phyloP scores from a whole-genome alignment of 495 filamentous ascomycete species.

The Talaromyces liani region DNA sequence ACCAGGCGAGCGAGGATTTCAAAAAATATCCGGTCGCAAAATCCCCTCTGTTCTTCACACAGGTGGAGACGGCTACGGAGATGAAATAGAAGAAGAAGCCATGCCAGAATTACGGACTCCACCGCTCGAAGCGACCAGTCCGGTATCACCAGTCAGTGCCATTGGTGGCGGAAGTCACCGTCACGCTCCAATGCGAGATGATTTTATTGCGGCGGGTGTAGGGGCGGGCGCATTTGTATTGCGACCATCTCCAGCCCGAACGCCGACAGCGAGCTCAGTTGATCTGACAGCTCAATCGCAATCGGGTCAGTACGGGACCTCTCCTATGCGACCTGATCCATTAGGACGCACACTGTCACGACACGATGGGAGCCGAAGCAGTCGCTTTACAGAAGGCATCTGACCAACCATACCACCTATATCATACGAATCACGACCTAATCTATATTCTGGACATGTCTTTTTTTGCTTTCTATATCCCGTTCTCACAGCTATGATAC shows the following conservation, averaged over 20 bases:
- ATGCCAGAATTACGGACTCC: slow-evolving; percentile 8
- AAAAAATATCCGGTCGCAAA: slow-evolving; percentile 63
- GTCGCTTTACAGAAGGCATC: slow-evolving; percentile 46
- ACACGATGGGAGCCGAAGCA: slow-evolving; percentile 47
- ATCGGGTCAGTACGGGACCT: slow-evolving; percentile 18
- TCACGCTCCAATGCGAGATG: not conserved
- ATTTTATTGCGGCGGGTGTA: not conserved
- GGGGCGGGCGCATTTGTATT: slow-evolving; percentile 24
- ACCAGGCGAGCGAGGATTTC: slow-evolving; percentile 42
- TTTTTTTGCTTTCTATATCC: not conserved
- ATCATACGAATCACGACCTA: slow-evolving; percentile 3
- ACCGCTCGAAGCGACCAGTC: slow-evolving; percentile 5
- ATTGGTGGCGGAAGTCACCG: slow-evolving; percentile 2
- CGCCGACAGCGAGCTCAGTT: slow-evolving; percentile 38
- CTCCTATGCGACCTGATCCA: slow-evolving; percentile 28
- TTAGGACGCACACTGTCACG: slow-evolving; percentile 49
- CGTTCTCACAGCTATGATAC: not conserved
- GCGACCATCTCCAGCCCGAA: slow-evolving; percentile 41
- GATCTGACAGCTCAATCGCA: slow-evolving; percentile 18
- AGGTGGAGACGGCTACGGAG: slow-evolving; percentile 65
- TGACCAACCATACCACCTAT: not conserved
- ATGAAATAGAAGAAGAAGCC: slow-evolving; percentile 26
- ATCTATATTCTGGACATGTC: not conserved
- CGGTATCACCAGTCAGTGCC: slow-evolving; percentile 7
- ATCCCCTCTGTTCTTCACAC: slow-evolving; percentile 61